Conservation (phyloP, 1,284 basidiomycete species). For the Tilletia horrida region DNA sequence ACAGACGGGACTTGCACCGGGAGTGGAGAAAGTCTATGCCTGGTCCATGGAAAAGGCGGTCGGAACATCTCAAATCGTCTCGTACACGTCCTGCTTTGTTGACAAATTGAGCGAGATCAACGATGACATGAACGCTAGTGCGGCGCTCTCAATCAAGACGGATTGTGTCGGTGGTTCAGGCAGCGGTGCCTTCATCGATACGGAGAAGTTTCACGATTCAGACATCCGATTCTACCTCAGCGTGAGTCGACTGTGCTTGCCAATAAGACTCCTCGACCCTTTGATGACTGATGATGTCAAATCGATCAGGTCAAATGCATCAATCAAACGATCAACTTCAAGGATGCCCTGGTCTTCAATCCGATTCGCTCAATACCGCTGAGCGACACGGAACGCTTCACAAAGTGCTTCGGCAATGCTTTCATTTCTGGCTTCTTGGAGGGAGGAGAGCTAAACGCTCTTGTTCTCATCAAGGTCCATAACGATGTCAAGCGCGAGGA, state of each 20-base stretch:
- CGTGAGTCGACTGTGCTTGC: neutral
- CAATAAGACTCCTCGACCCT: neutral
- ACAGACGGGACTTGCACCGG: too few species aligned
- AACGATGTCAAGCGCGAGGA: constrained; percentile 13
- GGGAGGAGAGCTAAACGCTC: constrained; percentile 15
- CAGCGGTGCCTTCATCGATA: constrained; percentile 4
- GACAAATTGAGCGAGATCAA: constrained; percentile 13
- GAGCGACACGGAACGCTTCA: neutral
- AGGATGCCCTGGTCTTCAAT: constrained; percentile 18
- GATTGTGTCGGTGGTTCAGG: neutral
- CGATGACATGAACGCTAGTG: constrained; percentile 4
- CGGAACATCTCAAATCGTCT: constrained; percentile 20
- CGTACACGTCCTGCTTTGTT: too few species aligned
- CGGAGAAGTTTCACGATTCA: constrained; percentile 5
- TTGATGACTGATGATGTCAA: neutral
- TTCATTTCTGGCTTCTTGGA: constrained; percentile 19
- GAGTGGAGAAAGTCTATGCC: neutral
- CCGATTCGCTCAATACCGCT: neutral
- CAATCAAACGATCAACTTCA: constrained; percentile 17
- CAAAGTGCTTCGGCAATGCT: neutral
- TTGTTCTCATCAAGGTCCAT: constrained; percentile 15
- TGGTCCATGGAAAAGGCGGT: constrained; percentile 16
- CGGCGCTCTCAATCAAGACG: constrained; percentile 2
- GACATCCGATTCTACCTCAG: constrained; percentile 16
- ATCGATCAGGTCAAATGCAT: constrained; percentile 10